Evolutionary conservation across 805 yeast species (phyloP).

Genomic region (Torulaspora gathmanii): DNA sequence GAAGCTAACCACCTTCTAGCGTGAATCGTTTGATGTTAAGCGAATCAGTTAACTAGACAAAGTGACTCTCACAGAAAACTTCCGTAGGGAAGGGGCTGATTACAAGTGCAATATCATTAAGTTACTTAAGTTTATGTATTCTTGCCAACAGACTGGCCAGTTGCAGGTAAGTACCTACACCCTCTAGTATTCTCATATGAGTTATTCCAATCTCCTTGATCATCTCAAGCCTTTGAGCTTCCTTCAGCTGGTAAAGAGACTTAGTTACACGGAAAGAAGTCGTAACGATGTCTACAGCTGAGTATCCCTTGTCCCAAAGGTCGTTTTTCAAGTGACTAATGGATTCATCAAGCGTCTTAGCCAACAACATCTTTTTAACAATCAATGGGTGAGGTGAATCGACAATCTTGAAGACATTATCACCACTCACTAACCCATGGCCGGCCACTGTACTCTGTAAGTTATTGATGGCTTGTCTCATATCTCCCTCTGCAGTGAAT

Average conservation of each 20-base stretch:
- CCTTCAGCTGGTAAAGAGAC: constrained; percentile 62
- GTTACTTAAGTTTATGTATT: constrained; percentile 28
- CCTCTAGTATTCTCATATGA: constrained; percentile 90
- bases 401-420: constrained; percentile 90
- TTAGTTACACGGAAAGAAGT: constrained; percentile 87
- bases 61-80: no score
- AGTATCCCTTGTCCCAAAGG: constrained; percentile 86
- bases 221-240: constrained; percentile 64
- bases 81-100: no score
- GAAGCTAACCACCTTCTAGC: neutral
- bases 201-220: constrained; percentile 84
- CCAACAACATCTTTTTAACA: constrained; percentile 63
- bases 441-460: constrained; percentile 93
- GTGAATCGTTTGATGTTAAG: neutral
- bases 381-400: constrained; percentile 94
- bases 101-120: neutral
- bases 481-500: constrained; percentile 96
- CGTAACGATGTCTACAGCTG: constrained; percentile 87
- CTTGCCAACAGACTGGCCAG: constrained; percentile 76
- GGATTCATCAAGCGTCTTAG: constrained; percentile 58
- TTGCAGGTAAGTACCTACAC: constrained; percentile 84
- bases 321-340: constrained; percentile 52
- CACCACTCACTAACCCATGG: constrained; percentile 83
- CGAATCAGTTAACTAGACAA: neutral
- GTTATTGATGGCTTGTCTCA: constrained; percentile 97